phyloP scores from a whole-genome alignment of 257 asterid genomes.

The Solanum bukasovii region DNA sequence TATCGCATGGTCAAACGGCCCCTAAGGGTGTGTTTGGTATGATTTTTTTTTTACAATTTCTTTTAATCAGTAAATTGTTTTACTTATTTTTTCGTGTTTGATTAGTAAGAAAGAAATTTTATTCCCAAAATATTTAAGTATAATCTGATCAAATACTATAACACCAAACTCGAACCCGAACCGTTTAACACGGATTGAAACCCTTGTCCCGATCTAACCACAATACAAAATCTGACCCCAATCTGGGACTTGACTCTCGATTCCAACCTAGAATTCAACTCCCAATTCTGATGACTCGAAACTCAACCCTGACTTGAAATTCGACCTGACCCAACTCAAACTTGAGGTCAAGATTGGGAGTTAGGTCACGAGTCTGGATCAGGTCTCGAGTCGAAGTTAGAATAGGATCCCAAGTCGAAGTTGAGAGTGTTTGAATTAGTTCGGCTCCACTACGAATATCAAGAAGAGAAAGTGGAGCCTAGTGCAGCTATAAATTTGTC shows the following conservation, averaged over 20 bases:
- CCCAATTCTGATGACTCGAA: background rate
- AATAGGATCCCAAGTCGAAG: rapidly evolving
- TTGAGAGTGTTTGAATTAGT: background rate
- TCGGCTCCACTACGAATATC: background rate
- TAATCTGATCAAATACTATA: background rate
- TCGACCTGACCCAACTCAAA: background rate
- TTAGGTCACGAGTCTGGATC: too few relatives aligned
- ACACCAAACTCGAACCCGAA: background rate
- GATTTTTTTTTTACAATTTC: too few relatives aligned
- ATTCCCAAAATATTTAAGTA: too few relatives aligned
- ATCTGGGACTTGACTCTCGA: background rate
- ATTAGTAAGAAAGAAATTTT: too few relatives aligned
- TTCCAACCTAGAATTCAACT: background rate
- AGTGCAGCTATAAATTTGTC: background rate
- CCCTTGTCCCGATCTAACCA: too few relatives aligned
- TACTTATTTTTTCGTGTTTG: too few relatives aligned
- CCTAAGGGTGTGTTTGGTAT: too few relatives aligned
- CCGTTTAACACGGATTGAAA: too few relatives aligned
- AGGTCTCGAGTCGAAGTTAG: background rate
- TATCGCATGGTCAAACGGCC: background rate
- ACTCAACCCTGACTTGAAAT: too few relatives aligned
- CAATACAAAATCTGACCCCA: too few relatives aligned
- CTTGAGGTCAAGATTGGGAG: background rate
- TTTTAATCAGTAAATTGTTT: too few relatives aligned
- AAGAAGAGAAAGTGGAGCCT: too few relatives aligned